These are phyloP conservation scores for Arthroderma sp. DNA, from an alignment of 2,329 filamentous ascomycete genomes.

Conservation along the genomic window DNA sequence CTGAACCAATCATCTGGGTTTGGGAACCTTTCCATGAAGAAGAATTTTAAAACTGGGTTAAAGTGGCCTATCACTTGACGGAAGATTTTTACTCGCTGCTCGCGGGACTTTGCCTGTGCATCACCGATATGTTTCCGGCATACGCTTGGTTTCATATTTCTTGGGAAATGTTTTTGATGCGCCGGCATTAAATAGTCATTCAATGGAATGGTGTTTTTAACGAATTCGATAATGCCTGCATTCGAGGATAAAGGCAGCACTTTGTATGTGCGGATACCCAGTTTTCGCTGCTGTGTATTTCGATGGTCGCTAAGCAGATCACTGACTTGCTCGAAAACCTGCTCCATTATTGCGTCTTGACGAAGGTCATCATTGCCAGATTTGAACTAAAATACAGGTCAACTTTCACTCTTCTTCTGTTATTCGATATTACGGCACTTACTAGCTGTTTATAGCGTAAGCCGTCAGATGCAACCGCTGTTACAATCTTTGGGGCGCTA, in stretches of 20 bases:
- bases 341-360: constrained; percentile 98
- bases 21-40: constrained; percentile 88
- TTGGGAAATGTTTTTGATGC: constrained; percentile 74
- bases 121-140: constrained; percentile 70
- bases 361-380: constrained; percentile 90
- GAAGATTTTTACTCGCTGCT: constrained; percentile 61
- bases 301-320: constrained; percentile 76
- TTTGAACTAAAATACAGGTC: constrained; percentile 49
- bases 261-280: constrained; percentile 93
- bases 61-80: constrained; percentile 68
- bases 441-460: constrained; percentile 71
- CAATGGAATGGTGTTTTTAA: constrained; percentile 80
- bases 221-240: constrained; percentile 93
- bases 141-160: constrained; percentile 59
- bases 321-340: constrained; percentile 94
- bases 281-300: constrained; percentile 70
- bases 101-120: constrained; percentile 55
- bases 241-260: constrained; percentile 76
- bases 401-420: background rate
- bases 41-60: constrained; percentile 87
- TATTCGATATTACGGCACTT: constrained; percentile 17
- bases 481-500: constrained; percentile 87
- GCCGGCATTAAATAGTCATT: constrained; percentile 87
- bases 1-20: constrained; percentile 95
- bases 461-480: constrained; percentile 65